Conservation (phyloP, 2,329 filamentous ascomycete genomes). For the Didymella glomerata region DNA sequence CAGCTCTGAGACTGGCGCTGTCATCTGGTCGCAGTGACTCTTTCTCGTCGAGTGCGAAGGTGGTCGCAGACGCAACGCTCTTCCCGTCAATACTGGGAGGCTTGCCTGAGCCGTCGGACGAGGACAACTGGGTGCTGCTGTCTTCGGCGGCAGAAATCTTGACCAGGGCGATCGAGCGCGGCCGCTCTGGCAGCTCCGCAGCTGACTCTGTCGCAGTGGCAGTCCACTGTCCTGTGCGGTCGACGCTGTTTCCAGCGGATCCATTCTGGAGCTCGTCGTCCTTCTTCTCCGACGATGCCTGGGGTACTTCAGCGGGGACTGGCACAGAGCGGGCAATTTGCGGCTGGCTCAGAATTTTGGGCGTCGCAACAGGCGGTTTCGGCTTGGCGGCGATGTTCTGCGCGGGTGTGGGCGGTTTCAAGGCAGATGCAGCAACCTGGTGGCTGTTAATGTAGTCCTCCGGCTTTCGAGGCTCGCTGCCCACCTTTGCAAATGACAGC, state of each 20-base stretch:
- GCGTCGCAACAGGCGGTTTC: conserved; percentile 40
- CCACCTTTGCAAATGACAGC: conserved; percentile 80
- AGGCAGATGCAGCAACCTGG: conserved; percentile 54
- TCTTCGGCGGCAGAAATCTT: conserved; percentile 53
- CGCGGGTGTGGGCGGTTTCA: conserved; percentile 38
- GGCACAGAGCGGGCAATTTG: conserved; percentile 32
- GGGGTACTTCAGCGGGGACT: conserved; percentile 29
- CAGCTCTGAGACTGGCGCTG: conserved; percentile 89
- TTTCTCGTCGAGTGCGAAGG: conserved; percentile 96
- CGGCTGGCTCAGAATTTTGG: conserved; percentile 33
- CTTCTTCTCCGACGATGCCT: conserved; percentile 25
- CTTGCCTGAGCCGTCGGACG: conserved; percentile 74
- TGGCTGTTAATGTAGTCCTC: conserved; percentile 25
- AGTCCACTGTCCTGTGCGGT: conserved; percentile 37
- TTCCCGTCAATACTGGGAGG: conserved; percentile 86
- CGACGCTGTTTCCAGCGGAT: conserved; percentile 24
- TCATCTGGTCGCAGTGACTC: conserved; percentile 94
- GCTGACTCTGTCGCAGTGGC: conserved; percentile 33
- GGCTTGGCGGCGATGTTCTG: conserved; percentile 34
- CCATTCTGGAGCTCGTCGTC: conserved; percentile 9
- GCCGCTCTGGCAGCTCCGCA: conserved; percentile 36
- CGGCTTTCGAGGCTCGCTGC: conserved; percentile 25
- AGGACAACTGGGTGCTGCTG: conserved; percentile 57
- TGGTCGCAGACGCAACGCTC: conserved; percentile 91
- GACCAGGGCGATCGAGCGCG: conserved; percentile 41